These are phyloP conservation scores for Onygena corvina DNA, from an alignment of 2,329 filamentous ascomycete genomes.

Conservation along the genomic window DNA sequence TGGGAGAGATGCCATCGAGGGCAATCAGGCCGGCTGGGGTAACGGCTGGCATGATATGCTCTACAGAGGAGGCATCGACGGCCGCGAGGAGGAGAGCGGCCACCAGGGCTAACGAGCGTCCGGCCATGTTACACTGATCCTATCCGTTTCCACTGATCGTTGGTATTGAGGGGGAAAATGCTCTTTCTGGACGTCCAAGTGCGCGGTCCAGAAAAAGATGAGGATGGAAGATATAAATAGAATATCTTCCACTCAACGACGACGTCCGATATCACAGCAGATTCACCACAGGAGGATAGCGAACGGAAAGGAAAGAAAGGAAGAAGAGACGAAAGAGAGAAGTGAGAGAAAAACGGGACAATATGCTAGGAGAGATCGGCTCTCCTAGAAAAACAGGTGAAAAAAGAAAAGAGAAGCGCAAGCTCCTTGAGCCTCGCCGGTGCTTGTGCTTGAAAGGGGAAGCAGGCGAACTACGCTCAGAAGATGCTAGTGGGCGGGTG, in stretches of 20 bases:
- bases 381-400: not conserved
- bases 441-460: not conserved
- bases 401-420: not conserved
- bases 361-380: no score
- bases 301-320: not conserved
- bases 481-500: not conserved
- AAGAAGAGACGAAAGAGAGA: not conserved
- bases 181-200: no score
- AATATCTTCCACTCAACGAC: no score
- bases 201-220: no score
- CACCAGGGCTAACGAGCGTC: slow-evolving; percentile 8
- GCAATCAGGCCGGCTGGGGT: slow-evolving; percentile 14
- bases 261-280: not conserved
- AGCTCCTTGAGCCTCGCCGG: slow-evolving; percentile 1
- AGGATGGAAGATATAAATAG: not conserved
- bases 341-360: no score
- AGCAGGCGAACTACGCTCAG: not conserved
- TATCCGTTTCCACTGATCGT: not conserved
- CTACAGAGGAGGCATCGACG: slow-evolving; percentile 11
- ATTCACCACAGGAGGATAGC: not conserved
- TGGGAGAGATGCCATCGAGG: slow-evolving; percentile 15
- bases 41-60: slow-evolving; percentile 13
- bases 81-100: slow-evolving; percentile 13
- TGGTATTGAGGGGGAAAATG: not conserved
- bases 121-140: slow-evolving; percentile 9